A percentile compares a stretch with the other conserved stretches of the same genome.
Conservation (phyloP, 2,329 filamentous ascomycete genomes). For the Aspergillus clavatus region DNA sequence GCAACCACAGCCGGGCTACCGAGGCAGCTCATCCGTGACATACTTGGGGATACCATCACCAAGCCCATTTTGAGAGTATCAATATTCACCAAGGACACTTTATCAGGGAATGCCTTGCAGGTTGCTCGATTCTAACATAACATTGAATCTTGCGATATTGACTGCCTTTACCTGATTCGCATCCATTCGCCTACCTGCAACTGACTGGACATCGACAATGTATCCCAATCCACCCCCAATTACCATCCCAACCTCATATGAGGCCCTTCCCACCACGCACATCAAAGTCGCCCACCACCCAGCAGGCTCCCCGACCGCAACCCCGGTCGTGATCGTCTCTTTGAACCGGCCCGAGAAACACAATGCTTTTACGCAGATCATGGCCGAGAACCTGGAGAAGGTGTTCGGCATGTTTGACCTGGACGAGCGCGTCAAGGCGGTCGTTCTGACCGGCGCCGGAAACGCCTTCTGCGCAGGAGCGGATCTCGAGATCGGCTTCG, state of each 20-base stretch:
- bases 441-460: conserved; percentile 52
- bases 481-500: conserved; percentile 52
- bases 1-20: background rate
- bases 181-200: background rate
- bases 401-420: conserved; percentile 41
- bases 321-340: conserved; percentile 45
- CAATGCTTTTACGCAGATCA: conserved; percentile 53
- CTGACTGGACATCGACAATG: background rate
- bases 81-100: no score
- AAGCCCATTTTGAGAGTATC: background rate
- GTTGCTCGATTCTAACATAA: background rate
- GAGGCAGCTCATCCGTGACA: background rate
- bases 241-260: conserved; percentile 32
- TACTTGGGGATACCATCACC: background rate
- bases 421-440: conserved; percentile 51
- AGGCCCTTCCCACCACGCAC: conserved; percentile 27
- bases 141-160: background rate
- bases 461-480: conserved; percentile 49
- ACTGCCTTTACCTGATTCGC: background rate
- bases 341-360: conserved; percentile 54
- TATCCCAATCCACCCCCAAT: conserved; percentile 10
- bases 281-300: conserved; percentile 38
- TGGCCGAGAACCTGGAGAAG: conserved; percentile 45
- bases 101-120: background rate
- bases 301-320: conserved; percentile 46